These are phyloP conservation scores for Digitaria exilis DNA, from an alignment of 202 grass and related monocot species.

Conservation along the genomic window DNA sequence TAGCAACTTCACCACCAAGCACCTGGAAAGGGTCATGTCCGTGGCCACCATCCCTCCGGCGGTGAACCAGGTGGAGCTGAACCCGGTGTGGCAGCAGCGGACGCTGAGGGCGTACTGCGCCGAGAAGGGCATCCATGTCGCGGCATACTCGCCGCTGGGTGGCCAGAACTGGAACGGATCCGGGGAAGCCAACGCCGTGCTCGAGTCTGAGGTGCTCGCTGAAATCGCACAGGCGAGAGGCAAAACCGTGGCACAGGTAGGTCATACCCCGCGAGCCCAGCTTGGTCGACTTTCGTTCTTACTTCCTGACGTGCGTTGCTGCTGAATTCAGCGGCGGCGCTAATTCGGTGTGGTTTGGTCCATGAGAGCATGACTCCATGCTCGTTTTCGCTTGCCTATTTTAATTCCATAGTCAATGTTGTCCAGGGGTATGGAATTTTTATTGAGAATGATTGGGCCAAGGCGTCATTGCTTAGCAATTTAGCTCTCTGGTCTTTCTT, in stretches of 20 bases:
- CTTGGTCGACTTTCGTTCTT: no score
- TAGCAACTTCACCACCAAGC: constrained; percentile 71
- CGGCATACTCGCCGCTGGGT: constrained; percentile 56
- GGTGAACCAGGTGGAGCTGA: constrained; percentile 77
- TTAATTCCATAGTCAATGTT: no score
- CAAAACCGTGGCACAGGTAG: constrained; percentile 64
- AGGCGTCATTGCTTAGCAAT: no score
- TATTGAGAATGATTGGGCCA: constrained; percentile 29
- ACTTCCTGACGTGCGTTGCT: no score
- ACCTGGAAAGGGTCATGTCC: constrained; percentile 43
- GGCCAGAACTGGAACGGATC: constrained; percentile 36
- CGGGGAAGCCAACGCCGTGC: constrained; percentile 22
- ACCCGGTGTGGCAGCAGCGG: constrained; percentile 63
- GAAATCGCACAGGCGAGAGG: constrained; percentile 55
- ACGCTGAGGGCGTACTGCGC: constrained; percentile 45
- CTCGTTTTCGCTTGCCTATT: no score
- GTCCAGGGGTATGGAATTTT: no score
- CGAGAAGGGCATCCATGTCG: constrained; percentile 47
- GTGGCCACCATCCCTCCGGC: constrained; percentile 50
- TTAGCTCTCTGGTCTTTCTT: no score
- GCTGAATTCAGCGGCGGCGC: no score
- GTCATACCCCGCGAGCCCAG: no score
- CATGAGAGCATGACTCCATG: no score
- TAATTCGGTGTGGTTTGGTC: no score
- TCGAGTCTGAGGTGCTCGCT: constrained; percentile 55